These are phyloP conservation scores for Emergomyces pasteurianus DNA, from an alignment of 2,329 filamentous ascomycete species.

Conservation along the genomic window DNA sequence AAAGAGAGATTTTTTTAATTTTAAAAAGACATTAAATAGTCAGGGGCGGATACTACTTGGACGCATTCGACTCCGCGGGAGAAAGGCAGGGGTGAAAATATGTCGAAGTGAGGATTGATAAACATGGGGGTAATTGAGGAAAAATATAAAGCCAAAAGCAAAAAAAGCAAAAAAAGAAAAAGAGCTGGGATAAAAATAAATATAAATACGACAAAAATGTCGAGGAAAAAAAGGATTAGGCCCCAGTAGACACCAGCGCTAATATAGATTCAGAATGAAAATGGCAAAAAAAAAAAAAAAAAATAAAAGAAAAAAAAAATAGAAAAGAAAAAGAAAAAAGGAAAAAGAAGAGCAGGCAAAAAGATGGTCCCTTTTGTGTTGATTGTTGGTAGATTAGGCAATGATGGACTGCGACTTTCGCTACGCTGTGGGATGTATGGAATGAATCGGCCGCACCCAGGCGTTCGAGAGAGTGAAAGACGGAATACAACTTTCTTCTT, in stretches of 20 bases:
- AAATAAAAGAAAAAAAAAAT: no score
- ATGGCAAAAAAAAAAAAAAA: no score
- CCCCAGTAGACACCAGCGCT: conserved; percentile 1
- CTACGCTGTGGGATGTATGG: conserved; percentile 1
- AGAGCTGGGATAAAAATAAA: background rate
- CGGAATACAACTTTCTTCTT: background rate
- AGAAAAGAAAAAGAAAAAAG: background rate
- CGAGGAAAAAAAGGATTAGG: background rate
- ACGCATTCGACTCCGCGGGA: background rate
- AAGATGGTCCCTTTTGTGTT: background rate
- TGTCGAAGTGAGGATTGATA: background rate
- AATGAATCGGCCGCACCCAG: background rate
- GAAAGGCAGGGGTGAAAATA: background rate
- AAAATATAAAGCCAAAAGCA: background rate
- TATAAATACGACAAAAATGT: background rate
- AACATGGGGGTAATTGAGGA: background rate
- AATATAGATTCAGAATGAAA: background rate
- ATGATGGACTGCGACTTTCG: conserved; percentile 1
- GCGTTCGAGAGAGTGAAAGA: background rate
- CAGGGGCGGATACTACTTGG: background rate
- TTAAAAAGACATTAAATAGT: background rate
- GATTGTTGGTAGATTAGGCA: background rate
- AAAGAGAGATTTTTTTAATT: no score
- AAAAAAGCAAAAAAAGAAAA: background rate
- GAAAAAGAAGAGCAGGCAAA: background rate